phyloP scores from a whole-genome alignment of 164 flowering plant species.

The Berberis thunbergii region DNA sequence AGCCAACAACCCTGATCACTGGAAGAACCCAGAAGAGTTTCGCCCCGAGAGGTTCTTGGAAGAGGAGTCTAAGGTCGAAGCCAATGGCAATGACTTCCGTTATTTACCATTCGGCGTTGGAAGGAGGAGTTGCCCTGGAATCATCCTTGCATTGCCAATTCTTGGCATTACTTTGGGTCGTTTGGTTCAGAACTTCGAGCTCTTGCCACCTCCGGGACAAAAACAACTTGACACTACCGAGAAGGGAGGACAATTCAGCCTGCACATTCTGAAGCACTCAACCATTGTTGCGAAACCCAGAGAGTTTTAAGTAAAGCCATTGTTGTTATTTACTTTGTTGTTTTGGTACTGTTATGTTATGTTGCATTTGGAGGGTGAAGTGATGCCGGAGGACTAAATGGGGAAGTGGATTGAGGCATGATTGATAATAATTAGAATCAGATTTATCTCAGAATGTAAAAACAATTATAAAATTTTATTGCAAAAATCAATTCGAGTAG shows the following conservation, averaged over 20 bases:
- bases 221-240: conserved; percentile 57
- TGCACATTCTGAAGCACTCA: conserved; percentile 86
- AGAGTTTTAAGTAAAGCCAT: conserved; percentile 12
- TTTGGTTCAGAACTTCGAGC: conserved; percentile 79
- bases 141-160: conserved; percentile 77
- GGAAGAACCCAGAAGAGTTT: conserved; percentile 80
- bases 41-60: conserved; percentile 80
- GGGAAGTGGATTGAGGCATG: no score
- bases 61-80: conserved; percentile 78
- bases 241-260: conserved; percentile 90
- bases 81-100: conserved; percentile 79
- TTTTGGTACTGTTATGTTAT: background rate
- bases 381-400: no score
- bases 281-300: conserved; percentile 80
- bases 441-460: no score
- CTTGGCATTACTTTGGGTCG: conserved; percentile 83
- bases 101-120: conserved; percentile 87
- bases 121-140: conserved; percentile 89
- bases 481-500: no score
- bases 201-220: conserved; percentile 80
- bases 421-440: no score
- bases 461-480: no score
- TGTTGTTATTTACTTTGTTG: background rate
- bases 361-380: background rate
- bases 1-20: conserved; percentile 66